Evolutionary conservation across 306 rosid genomes (phyloP).

Genomic region (Lathyrus aphaca): DNA sequence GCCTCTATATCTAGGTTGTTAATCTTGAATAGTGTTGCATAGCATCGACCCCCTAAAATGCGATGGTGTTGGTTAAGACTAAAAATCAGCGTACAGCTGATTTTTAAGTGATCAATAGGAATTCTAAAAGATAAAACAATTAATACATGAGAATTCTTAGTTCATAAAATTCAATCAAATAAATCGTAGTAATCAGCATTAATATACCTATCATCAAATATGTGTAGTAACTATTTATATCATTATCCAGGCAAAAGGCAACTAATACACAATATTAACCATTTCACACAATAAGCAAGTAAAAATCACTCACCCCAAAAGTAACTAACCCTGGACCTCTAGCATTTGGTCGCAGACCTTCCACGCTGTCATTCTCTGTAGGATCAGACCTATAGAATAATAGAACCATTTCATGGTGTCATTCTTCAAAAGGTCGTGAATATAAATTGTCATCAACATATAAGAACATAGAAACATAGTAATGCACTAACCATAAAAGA

Average conservation of each 20-base stretch:
- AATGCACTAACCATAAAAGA: conserved; percentile 79
- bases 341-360: conserved; percentile 95
- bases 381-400: conserved; percentile 93
- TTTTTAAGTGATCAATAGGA: conserved; percentile 7
- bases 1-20: neutral
- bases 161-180: conserved; percentile 28
- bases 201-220: conserved; percentile 17
- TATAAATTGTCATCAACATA: conserved; percentile 25
- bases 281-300: conserved; percentile 25
- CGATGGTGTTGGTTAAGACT: too few species aligned
- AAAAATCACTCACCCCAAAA: conserved; percentile 87
- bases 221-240: conserved; percentile 8
- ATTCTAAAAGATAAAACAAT: conserved; percentile 20
- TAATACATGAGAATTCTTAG: conserved; percentile 12
- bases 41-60: too few species aligned
- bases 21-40: too few species aligned
- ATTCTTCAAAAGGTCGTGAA: conserved; percentile 30
- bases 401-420: conserved; percentile 45
- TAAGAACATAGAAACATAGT: conserved; percentile 31
- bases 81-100: conserved; percentile 1
- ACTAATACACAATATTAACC: neutral
- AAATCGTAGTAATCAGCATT: conserved; percentile 14
- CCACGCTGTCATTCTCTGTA: conserved; percentile 95
- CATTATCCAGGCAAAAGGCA: neutral
- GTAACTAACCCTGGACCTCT: conserved; percentile 99